Conservation (phyloP, 1,139 yeast genomes). For the Magnusiomyces starmeri region DNA sequence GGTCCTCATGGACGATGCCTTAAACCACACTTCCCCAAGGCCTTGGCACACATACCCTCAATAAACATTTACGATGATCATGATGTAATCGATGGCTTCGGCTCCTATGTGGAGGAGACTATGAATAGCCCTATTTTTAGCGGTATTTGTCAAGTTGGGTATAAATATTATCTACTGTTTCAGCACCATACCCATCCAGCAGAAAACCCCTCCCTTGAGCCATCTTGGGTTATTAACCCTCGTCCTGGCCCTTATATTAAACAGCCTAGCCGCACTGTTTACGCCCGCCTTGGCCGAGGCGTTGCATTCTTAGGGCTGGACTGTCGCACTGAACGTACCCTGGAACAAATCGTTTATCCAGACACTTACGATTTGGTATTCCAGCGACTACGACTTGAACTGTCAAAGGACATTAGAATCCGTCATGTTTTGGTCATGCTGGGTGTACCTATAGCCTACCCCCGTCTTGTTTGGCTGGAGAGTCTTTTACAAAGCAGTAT, state of each 20-base stretch:
- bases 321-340: slow-evolving; percentile 83
- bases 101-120: slow-evolving; percentile 70
- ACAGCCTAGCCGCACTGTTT: slow-evolving; percentile 59
- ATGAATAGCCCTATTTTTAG: slow-evolving; percentile 64
- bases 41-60: slow-evolving; percentile 76
- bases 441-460: slow-evolving; percentile 93
- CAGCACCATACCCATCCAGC: slow-evolving; percentile 48
- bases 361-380: slow-evolving; percentile 58
- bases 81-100: slow-evolving; percentile 93
- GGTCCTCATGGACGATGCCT: slow-evolving; percentile 59
- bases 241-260: slow-evolving; percentile 57
- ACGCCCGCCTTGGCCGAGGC: slow-evolving; percentile 64
- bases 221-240: slow-evolving; percentile 33
- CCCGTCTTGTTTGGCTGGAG: slow-evolving; percentile 87
- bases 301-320: slow-evolving; percentile 74
- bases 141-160: slow-evolving; percentile 70
- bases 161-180: slow-evolving; percentile 79
- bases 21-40: slow-evolving; percentile 62
- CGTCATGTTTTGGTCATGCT: slow-evolving; percentile 75
- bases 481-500: slow-evolving; percentile 49
- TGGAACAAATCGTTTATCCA: slow-evolving; percentile 48
- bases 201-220: slow-evolving; percentile 26
- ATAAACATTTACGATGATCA: slow-evolving; percentile 79
- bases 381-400: slow-evolving; percentile 49
- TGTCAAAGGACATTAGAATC: slow-evolving; percentile 43